Evolutionary conservation across 2,329 filamentous ascomycete genomes (phyloP).

Genomic region (Apiospora phragmitis): DNA sequence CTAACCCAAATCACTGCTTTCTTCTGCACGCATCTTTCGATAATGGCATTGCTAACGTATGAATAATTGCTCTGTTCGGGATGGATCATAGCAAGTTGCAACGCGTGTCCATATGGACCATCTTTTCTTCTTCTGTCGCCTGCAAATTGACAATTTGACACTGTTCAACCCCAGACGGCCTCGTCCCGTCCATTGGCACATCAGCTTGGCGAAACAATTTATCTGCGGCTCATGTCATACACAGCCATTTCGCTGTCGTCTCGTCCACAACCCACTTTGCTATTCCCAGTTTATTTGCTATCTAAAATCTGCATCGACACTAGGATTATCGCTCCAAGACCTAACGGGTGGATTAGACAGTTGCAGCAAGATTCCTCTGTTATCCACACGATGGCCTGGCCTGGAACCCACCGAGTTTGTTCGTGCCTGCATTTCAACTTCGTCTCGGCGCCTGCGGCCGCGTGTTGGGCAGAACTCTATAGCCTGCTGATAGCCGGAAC

Average conservation of each 20-base stretch:
- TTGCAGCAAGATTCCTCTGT: neutral
- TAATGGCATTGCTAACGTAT: neutral
- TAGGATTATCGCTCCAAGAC: neutral
- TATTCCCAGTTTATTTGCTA: neutral
- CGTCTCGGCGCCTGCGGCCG: neutral
- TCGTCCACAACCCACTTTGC: neutral
- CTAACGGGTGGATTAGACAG: neutral
- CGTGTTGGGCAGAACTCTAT: neutral
- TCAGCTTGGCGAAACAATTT: conserved; percentile 1
- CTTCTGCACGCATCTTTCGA: neutral
- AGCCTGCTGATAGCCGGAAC: neutral
- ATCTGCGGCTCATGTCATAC: conserved; percentile 1
- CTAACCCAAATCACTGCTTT: neutral
- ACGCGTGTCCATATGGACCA: neutral
- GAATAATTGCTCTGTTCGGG: neutral
- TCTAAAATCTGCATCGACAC: neutral
- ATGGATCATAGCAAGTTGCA: neutral
- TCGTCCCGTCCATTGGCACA: neutral
- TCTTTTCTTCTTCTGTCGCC: neutral
- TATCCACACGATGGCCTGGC: neutral
- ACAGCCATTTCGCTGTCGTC: neutral
- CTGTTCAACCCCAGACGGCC: neutral
- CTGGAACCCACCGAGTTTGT: neutral
- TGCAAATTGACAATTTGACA: neutral
- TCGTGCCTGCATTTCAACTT: neutral